Evolutionary conservation across 192 early-diverging fungal genomes (phyloP).

Genomic region (Backusella morwellensis): DNA sequence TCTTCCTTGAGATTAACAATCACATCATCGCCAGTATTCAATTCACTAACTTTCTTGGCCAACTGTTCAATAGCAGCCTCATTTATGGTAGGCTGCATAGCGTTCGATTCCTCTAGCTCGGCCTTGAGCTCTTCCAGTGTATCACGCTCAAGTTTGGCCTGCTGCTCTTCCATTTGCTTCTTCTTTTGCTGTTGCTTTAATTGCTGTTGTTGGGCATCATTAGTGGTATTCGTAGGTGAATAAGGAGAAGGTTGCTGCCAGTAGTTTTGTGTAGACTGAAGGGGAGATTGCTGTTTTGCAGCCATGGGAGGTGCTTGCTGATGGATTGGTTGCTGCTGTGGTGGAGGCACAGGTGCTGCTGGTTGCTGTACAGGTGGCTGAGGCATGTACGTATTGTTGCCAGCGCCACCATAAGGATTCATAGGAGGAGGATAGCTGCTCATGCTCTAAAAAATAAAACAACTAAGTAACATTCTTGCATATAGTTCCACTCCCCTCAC

Average conservation of each 20-base stretch:
- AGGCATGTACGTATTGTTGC: conserved; percentile 25
- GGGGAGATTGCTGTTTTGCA: conserved; percentile 35
- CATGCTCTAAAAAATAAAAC: conserved; percentile 12
- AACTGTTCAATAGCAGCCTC: conserved; percentile 50
- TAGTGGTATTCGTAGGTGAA: conserved; percentile 2
- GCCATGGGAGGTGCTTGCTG: conserved; percentile 17
- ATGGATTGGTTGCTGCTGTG: not conserved
- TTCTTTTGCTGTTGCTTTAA: not conserved
- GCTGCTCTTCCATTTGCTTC: not conserved
- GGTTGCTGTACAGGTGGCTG: conserved; percentile 13
- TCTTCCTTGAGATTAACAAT: not conserved
- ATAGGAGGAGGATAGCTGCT: conserved; percentile 34
- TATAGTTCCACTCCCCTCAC: not conserved
- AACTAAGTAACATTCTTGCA: conserved; percentile 3
- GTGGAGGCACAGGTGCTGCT: not conserved
- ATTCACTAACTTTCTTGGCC: conserved; percentile 55
- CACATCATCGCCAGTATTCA: conserved; percentile 36
- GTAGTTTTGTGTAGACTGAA: not conserved
- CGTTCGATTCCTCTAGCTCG: conserved; percentile 3
- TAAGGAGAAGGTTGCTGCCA: conserved; percentile 29
- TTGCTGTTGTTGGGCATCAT: conserved; percentile 13
- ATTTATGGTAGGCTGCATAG: conserved; percentile 18
- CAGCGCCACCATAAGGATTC: conserved; percentile 36
- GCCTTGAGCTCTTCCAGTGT: conserved; percentile 33
- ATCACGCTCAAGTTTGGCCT: conserved; percentile 34